Evolutionary conservation across 129 eudicot genomes (phyloP), one percentile per base, ranked within the genome.

Genomic region (Chrysanthemum lavandulifolium): DNA sequence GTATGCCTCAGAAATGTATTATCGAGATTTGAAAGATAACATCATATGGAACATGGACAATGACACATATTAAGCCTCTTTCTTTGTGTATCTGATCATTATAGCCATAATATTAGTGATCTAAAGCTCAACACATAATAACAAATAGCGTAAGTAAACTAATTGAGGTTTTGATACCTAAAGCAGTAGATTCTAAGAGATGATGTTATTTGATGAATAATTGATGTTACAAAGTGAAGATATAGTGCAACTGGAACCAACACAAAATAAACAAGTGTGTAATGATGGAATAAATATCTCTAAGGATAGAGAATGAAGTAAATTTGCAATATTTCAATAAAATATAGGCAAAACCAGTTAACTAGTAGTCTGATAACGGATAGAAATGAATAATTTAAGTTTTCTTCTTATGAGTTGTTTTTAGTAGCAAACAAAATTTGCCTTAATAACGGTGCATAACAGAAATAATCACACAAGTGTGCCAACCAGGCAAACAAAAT

Each of bases 1-100:
- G 69, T 68, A 62, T 36, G 51, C 14, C 56, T 33, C 14, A 51
- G 8, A 50, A 49, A 69, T 47, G 59, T 16, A 76, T 47, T 19
- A 76, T 29, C 55, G 49, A 56, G 68, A 58, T 57, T n/a, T 33
- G 16, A n/a, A 77, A 36, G 16, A 68, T 36, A 70, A 76, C 76
- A 63, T 63, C 43, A 25, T 10, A 25, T 23, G 65, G 36, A 60
- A 19, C 16, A 33, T 6, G 70, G 8, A 65, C 55, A 18, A 16
- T 19, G 18, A 45, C 53, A 65, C 15, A 8, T 27, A 29, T 65
- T 56, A 65, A 15, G 70, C 56, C 11, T 40, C 55, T 40, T 65
- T 65, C 19, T 29, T 65, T 65, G 55, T 40, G 70, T 36, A 45
- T 25, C 29, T 65, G 36, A 14, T 16, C 45, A 3, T 65, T 45